A percentile compares a stretch with the other conserved stretches of the same genome.
phyloP scores from a whole-genome alignment of 164 flowering plant genomes.

The Liquidambar formosana region DNA sequence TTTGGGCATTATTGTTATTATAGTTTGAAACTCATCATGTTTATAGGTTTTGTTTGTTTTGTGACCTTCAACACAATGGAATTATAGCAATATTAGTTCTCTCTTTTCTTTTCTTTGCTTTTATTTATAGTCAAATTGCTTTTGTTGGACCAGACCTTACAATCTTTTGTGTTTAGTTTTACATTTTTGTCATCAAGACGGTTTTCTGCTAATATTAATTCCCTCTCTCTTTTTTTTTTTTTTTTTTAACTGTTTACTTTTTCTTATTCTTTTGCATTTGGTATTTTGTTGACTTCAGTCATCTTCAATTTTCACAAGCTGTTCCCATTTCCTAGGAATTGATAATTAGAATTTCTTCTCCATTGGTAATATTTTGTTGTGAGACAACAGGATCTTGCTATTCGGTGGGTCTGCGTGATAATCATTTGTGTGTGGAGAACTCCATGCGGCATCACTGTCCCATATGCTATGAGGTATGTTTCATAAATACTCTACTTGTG shows the following conservation, averaged over 20 bases:
- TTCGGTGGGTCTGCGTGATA: constrained; percentile 50
- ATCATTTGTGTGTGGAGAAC: constrained; percentile 84
- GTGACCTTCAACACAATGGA: too few relatives aligned
- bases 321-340: background rate
- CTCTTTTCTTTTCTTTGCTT: background rate
- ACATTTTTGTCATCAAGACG: too few relatives aligned
- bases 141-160: background rate
- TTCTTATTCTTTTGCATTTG: too few relatives aligned
- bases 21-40: background rate
- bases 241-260: too few relatives aligned
- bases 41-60: background rate
- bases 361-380: constrained; percentile 11
- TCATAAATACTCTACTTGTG: background rate
- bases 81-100: background rate
- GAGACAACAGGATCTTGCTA: constrained; percentile 74
- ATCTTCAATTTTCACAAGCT: background rate
- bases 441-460: constrained; percentile 92
- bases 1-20: background rate
- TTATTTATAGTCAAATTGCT: background rate
- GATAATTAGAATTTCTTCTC: background rate
- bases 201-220: background rate
- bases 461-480: constrained; percentile 83
- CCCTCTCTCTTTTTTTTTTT: too few relatives aligned
- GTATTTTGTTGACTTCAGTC: background rate
- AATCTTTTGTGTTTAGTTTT: background rate